A percentile compares a stretch with the other conserved stretches of the same genome.
Evolutionary conservation across 257 asterid genomes (phyloP).

Genomic region (Ophiorrhiza pumila): DNA sequence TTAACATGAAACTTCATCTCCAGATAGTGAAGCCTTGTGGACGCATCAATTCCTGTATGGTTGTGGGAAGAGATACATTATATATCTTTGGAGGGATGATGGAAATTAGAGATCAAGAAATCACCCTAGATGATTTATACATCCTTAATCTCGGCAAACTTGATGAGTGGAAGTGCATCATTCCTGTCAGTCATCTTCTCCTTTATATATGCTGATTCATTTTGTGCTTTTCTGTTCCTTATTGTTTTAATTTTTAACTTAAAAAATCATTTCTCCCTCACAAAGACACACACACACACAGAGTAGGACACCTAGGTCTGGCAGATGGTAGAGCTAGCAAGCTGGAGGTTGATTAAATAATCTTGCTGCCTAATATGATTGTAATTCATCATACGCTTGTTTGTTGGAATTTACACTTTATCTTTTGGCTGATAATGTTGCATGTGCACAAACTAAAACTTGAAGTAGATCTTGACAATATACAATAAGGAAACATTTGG

Average conservation of each 20-base stretch:
- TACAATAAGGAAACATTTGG: neutral
- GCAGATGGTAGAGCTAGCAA: neutral
- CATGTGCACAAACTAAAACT: neutral
- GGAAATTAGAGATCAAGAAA: slow-evolving; percentile 89
- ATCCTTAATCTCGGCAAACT: slow-evolving; percentile 88
- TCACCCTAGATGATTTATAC: slow-evolving; percentile 87
- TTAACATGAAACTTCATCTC: slow-evolving; percentile 19
- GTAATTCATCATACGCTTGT: neutral
- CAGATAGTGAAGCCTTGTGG: slow-evolving; percentile 97
- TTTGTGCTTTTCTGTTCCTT: neutral
- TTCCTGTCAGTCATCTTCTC: slow-evolving; percentile 54
- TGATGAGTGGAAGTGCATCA: slow-evolving; percentile 95
- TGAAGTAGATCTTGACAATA: neutral
- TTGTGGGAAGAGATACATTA: slow-evolving; percentile 77
- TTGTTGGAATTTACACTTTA: neutral
- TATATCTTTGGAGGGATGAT: slow-evolving; percentile 94
- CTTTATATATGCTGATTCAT: slow-evolving; percentile 7
- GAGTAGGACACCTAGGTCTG: neutral
- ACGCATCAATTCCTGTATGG: slow-evolving; percentile 87
- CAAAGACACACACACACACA: neutral
- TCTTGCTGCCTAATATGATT: neutral
- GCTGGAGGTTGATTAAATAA: neutral
- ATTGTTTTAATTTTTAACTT: neutral
- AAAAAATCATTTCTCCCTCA: neutral
- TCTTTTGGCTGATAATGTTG: neutral